Evolutionary conservation across 208 protist species (phyloP), one percentile per base, ranked within the genome.

Genomic region (Acanthamoeba triangularis): DNA sequence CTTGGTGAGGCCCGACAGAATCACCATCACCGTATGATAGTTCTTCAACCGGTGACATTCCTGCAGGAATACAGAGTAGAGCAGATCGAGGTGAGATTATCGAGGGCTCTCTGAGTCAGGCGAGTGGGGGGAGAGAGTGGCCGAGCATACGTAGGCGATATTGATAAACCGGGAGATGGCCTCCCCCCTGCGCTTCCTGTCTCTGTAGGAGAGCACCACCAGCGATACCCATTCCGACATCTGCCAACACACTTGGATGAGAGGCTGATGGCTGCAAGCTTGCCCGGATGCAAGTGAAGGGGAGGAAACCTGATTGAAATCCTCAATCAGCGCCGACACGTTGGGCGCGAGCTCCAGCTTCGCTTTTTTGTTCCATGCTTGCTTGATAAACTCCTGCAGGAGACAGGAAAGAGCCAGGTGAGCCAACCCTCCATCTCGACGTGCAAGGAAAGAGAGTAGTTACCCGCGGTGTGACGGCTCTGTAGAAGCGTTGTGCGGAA

Each of bases 221-320:
- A 88, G 23, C 80, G 80, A 88, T 16, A 88, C 80, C 80, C 80
- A 88, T n/a, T 88, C 80, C n/a, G 80, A 88, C 80, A 88, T 88
- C 80, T 88, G 54, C 20, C 54, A 25, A n/a, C n/a, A n/a, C n/a
- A 25, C 16, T 25, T 7, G 61, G 61, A 18, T n/a, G 61, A 67
- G 61, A 67, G 20, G 61, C 61, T 23, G n/a, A 72, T n/a, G 65
- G n/a, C 61, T 25, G 28, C 25, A 25, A 72, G 18, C 54, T 18
- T 59, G 18, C 7, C 14, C 18, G 20, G 20, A 18, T 59, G 54
- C 18, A 59, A 14, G 2, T 25, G 20, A 18, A 59, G 54, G 20
- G n/a, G n/a, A n/a, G n/a, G 18, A 59, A 30, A 91, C 85, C 85
- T 91, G 87, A 28, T 93, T 93, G 87, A 93, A 93, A 54, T 93